Base-by-base conservation (phyloP, 495 filamentous ascomycete genomes). In the Hyaloscypha finlandica region DNA sequence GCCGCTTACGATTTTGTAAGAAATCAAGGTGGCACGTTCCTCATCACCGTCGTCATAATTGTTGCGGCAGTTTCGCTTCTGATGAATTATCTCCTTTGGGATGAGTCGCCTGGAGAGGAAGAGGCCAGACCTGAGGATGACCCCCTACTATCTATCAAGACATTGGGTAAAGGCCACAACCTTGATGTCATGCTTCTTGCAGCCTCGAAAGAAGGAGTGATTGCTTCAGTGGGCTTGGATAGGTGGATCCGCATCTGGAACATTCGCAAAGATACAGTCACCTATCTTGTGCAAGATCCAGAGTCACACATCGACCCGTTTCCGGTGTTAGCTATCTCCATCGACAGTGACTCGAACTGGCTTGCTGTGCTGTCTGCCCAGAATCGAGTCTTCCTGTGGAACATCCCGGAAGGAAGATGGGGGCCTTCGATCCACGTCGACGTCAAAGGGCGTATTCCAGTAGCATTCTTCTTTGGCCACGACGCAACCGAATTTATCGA, bases 141-240 rank as follows among this genome's bases (percentile, higher is more conserved):
- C 12, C 78, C 82, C 3, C 65, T 84, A n/a, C 75, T 92, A 16
- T 84, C 81, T 12, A 79, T 88, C 33, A 80, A 79, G 56, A 83
- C 83, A n/a, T 73, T 91, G n/a, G 78, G 76, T 51, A 78, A 79
- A 33, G 85, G 84, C 2, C 90, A 92, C 73, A 71, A 74, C 6
- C 77, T 92, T 22, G 90, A 92, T 70, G 80, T 92, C 33, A 83
- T 84, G 54, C 81, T 85, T 73, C 77, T 92, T 58, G 73, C 79
- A 8, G 78, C 85, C 11, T 89, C 82, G 25, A 71, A 81, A 3
- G 81, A 80, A 48, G 88, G 89, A 6, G 77, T 87, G 45, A 72
- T 92, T 22, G 85, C 86, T n/a, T 89, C 88, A 6, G 80, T 90
- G 51, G 87, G 86, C 1, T 75, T 91, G 8, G 90, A 92, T 69